Evolutionary conservation across 164 flowering plant species (phyloP), one percentile per base, ranked within the genome.

Genomic region (Buxus sempervirens): DNA sequence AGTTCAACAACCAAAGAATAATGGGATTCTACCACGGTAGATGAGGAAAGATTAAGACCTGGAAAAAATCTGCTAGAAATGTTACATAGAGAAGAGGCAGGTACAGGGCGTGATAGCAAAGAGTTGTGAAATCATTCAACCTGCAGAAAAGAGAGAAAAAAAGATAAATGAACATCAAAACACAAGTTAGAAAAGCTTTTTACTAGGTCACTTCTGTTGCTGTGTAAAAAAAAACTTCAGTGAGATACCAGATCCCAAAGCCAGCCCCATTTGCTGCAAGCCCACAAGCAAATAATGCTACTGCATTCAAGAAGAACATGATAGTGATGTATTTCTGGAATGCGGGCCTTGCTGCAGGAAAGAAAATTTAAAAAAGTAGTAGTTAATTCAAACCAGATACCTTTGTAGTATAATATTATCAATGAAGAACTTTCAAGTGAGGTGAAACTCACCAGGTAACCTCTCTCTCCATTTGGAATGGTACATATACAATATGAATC

Each of bases 31-130:
- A n/a, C 48, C 22, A 53, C 19, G 49, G 18, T 23, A 28, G 54
- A 51, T 15, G 63, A 45, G 51, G 13, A 15, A 57, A 22, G 51
- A 54, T 64, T 55, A 66, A 72, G 16, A 91, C 98, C 97, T 88
- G 92, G 86, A 92, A 92, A 71, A 95, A 95, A 72, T 95, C 98
- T 0, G 96, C 88, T 28, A 95, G 81, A 70, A 92, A 92, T 13
- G 89, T 88, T 4, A 80, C 66, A 61, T 94, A 94, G 0, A 91
- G 70, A 62, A 94, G 86, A 38, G 98, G 97, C 70, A 91, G 97
- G 78, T 91, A 92, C 49, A 90, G 77, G 24, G 90, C 77, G 71
- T 95, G 97, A 66, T 88, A 90, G 76, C 86, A 85, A 12, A 92
- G 76, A 8, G 72, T 65, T 22, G 90, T 79, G 63, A 82, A 64